phyloP scores from a whole-genome alignment of 805 yeast species.

The Tetrapisispora fleetii region DNA sequence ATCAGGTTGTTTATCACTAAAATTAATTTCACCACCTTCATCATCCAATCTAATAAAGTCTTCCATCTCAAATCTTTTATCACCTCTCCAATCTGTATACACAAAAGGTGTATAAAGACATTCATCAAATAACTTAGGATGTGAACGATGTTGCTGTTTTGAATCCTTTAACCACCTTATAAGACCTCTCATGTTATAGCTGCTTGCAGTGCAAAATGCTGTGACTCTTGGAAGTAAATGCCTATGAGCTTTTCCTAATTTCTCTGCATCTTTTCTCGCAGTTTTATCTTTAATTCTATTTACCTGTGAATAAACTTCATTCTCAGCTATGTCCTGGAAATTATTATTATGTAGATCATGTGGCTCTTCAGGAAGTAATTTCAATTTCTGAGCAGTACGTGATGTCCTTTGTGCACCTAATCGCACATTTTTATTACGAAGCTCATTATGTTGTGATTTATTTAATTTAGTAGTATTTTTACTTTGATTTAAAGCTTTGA shows the following conservation, averaged over 20 bases:
- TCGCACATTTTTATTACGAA: not conserved
- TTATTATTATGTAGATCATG: slow-evolving; percentile 16
- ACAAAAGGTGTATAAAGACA: slow-evolving; percentile 87
- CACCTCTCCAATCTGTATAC: slow-evolving; percentile 68
- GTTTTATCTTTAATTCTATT: slow-evolving; percentile 74
- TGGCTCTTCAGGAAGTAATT: slow-evolving; percentile 56
- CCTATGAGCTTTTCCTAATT: slow-evolving; percentile 67
- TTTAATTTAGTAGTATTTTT: not conserved
- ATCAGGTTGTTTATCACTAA: slow-evolving; percentile 68
- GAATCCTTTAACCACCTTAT: slow-evolving; percentile 77
- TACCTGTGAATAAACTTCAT: slow-evolving; percentile 75
- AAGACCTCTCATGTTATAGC: slow-evolving; percentile 81
- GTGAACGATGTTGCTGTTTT: slow-evolving; percentile 60
- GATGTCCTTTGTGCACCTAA: slow-evolving; percentile 66
- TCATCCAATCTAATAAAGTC: slow-evolving; percentile 68
- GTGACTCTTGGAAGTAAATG: slow-evolving; percentile 86
- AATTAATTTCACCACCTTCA: slow-evolving; percentile 91
- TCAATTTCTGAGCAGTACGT: slow-evolving; percentile 63
- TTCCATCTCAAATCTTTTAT: slow-evolving; percentile 32
- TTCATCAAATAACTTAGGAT: slow-evolving; percentile 86
- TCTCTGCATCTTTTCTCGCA: slow-evolving; percentile 89
- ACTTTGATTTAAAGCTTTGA: too few species aligned
- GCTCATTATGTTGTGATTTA: not conserved
- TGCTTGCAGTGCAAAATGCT: slow-evolving; percentile 91
- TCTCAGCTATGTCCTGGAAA: slow-evolving; percentile 12